These are phyloP conservation scores for Vickermania spadyakhi DNA, from an alignment of 208 protist species.

Conservation along the genomic window DNA sequence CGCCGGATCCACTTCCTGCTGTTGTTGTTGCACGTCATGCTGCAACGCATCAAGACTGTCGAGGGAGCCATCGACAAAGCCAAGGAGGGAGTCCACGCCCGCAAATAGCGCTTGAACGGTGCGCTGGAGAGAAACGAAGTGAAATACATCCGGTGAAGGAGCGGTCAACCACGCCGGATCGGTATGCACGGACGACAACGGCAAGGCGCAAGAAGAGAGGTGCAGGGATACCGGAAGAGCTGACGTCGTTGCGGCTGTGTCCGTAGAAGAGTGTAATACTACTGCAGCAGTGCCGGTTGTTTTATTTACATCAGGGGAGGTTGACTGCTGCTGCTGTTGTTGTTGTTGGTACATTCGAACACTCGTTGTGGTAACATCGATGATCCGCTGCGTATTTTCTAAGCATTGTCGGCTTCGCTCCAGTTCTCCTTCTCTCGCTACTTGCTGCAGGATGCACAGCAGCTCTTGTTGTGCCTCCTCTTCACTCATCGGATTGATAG, in stretches of 20 bases:
- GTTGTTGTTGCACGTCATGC: slow-evolving; percentile 19
- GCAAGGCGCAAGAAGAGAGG: no score
- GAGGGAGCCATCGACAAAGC: slow-evolving; percentile 58
- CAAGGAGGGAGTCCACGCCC: slow-evolving; percentile 33
- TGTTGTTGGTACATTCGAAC: background rate
- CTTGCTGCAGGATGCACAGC: slow-evolving; percentile 46
- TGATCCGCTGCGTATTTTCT: slow-evolving; percentile 25
- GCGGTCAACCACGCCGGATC: background rate
- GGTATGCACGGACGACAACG: no score
- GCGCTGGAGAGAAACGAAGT: background rate
- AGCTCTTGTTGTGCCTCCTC: slow-evolving; percentile 47
- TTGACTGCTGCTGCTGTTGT: no score
- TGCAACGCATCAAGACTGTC: slow-evolving; percentile 57
- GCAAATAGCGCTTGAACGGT: slow-evolving; percentile 39
- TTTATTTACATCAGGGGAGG: no score
- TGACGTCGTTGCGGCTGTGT: no score
- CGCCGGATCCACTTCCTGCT: slow-evolving; percentile 5
- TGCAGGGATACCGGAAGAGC: no score
- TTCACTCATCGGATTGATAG: slow-evolving; percentile 45
- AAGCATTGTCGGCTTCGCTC: slow-evolving; percentile 51
- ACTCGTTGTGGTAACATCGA: slow-evolving; percentile 15
- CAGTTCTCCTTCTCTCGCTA: slow-evolving; percentile 64
- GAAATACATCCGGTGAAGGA: background rate
- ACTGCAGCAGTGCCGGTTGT: no score
- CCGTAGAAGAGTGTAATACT: no score